A percentile compares a stretch with the other conserved stretches of the same genome.
Evolutionary conservation across 768 basidiomycete genomes (phyloP).

Genomic region (Leucosporidium scottii): DNA sequence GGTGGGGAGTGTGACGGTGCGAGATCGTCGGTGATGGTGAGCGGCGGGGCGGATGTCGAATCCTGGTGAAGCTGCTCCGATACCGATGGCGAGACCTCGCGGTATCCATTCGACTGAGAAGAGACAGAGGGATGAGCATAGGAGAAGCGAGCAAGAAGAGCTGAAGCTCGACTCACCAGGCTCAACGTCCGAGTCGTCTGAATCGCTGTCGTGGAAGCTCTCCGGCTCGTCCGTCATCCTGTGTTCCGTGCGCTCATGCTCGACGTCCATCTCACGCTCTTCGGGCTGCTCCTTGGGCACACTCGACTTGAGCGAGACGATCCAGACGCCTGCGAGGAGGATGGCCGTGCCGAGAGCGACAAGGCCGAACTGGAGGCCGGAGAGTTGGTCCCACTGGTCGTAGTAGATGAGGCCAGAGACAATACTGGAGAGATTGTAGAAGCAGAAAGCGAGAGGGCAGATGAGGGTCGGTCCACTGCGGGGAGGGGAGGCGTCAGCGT

Average conservation of each 20-base stretch:
- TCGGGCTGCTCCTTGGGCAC: neutral
- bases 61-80: conserved; percentile 35
- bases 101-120: conserved; percentile 23
- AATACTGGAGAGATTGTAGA: conserved; percentile 88
- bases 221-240: conserved; percentile 4
- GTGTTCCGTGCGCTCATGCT: neutral
- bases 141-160: neutral
- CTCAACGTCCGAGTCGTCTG: conserved; percentile 8
- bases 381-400: conserved; percentile 68
- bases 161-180: conserved; percentile 3
- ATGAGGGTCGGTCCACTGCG: conserved; percentile 50
- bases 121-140: neutral
- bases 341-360: conserved; percentile 69
- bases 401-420: conserved; percentile 83
- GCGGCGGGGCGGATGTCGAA: conserved; percentile 34
- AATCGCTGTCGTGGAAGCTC: neutral
- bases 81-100: conserved; percentile 34
- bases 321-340: conserved; percentile 80
- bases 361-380: conserved; percentile 61
- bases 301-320: conserved; percentile 65
- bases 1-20: neutral
- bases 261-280: neutral
- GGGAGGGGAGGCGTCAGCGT: too few species aligned
- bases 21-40: neutral
- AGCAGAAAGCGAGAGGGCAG: conserved; percentile 70